Conservation (phyloP, 192 early-diverging fungal genomes). For the Gigaspora rosea region DNA sequence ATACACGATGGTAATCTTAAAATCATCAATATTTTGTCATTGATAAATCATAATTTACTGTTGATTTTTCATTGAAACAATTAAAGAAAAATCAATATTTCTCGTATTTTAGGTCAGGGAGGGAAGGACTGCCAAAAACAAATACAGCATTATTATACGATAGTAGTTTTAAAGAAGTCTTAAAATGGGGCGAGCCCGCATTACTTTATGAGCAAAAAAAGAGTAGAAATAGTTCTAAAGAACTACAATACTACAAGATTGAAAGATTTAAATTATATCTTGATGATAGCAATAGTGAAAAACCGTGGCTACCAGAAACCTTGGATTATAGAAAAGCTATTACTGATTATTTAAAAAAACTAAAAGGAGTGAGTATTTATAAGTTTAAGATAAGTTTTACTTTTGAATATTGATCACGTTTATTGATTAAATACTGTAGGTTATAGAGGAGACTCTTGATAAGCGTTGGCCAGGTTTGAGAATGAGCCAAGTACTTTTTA, state of each 20-base stretch:
- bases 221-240: background rate
- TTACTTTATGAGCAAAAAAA: background rate
- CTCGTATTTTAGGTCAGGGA: background rate
- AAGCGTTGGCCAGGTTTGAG: background rate
- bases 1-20: background rate
- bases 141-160: conserved; percentile 10
- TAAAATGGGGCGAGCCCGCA: conserved; percentile 2
- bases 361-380: background rate
- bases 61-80: background rate
- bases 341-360: conserved; percentile 19
- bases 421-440: background rate
- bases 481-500: background rate
- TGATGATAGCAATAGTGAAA: background rate
- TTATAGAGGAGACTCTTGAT: background rate
- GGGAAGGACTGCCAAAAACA: conserved; percentile 2
- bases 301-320: background rate
- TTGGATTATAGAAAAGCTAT: conserved; percentile 26
- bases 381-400: too few species aligned
- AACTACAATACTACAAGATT: background rate
- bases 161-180: background rate
- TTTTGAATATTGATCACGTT: background rate
- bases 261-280: conserved; percentile 28
- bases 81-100: background rate
- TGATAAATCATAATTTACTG: background rate
- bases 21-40: background rate